These are phyloP conservation scores for Daedaleopsis nitida DNA, from an alignment of 768 basidiomycete genomes.

Conservation along the genomic window DNA sequence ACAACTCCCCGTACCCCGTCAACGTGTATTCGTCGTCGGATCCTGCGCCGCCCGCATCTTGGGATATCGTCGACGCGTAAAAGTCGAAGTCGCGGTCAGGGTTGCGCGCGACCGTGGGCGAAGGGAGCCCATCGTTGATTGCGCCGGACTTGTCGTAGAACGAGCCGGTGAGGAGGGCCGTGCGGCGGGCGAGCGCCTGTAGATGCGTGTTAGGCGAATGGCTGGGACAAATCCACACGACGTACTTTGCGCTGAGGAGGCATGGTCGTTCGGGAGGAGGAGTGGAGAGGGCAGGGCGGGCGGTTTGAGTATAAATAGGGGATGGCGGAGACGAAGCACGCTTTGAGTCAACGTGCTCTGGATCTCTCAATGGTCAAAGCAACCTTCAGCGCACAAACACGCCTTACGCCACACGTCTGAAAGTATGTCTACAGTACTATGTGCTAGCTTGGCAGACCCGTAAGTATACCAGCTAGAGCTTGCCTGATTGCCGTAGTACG, in stretches of 20 bases:
- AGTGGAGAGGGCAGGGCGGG: neutral
- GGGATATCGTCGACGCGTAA: neutral
- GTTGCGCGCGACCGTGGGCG: slow-evolving; percentile 6
- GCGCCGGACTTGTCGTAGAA: slow-evolving; percentile 20
- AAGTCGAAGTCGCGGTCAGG: neutral
- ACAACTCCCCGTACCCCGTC: slow-evolving; percentile 20
- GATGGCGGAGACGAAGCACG: neutral
- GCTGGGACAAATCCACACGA: neutral
- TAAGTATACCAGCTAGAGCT: too few relatives aligned
- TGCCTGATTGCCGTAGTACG: too few relatives aligned
- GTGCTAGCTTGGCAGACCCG: too few relatives aligned
- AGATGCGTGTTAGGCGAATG: neutral
- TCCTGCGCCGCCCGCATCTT: neutral
- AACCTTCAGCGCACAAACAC: neutral
- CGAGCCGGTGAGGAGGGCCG: slow-evolving; percentile 5
- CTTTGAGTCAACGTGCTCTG: neutral
- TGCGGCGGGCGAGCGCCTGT: slow-evolving; percentile 8
- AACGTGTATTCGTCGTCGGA: slow-evolving; percentile 18
- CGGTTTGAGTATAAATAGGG: neutral
- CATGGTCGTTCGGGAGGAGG: neutral
- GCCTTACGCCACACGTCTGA: neutral
- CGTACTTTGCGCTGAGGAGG: slow-evolving; percentile 15
- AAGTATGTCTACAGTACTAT: too few relatives aligned
- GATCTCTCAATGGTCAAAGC: neutral
- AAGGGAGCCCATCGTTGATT: slow-evolving; percentile 12